Evolutionary conservation across 495 filamentous ascomycete species (phyloP).

Genomic region (Cenococcum geophilum): DNA sequence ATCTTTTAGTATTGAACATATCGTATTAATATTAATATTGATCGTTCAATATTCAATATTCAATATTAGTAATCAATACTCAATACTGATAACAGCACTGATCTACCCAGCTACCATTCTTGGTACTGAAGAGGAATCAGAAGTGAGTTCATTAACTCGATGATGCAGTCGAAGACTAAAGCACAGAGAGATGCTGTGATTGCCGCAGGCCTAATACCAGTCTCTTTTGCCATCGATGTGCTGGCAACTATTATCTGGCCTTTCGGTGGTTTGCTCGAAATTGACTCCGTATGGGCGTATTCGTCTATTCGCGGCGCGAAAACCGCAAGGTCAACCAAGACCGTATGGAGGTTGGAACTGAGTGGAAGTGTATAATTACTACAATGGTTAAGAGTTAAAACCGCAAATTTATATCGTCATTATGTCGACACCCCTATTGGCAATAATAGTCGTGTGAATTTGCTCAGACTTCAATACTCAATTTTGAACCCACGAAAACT

Average conservation of each 20-base stretch:
- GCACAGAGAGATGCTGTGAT: conserved; percentile 37
- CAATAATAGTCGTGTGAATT: too few relatives aligned
- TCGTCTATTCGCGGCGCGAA: conserved; percentile 37
- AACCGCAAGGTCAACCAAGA: conserved; percentile 31
- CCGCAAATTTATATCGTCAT: too few relatives aligned
- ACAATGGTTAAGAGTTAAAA: too few relatives aligned
- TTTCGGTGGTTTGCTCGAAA: conserved; percentile 36
- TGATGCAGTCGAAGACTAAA: conserved; percentile 37
- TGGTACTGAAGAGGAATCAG: conserved; percentile 29
- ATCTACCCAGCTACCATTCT: conserved; percentile 32
- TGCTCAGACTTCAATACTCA: too few relatives aligned
- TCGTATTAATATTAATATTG: too few relatives aligned
- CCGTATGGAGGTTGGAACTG: too few relatives aligned
- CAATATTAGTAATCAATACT: too few relatives aligned
- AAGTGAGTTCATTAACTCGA: conserved; percentile 36
- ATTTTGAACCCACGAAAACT: too few relatives aligned
- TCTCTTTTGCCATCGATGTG: conserved; percentile 35
- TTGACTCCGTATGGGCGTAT: conserved; percentile 37
- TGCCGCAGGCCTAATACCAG: conserved; percentile 36
- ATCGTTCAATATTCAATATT: too few relatives aligned
- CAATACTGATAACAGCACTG: conserved; percentile 36
- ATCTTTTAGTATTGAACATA: too few relatives aligned
- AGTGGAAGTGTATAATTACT: too few relatives aligned
- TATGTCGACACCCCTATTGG: too few relatives aligned
- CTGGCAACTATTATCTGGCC: conserved; percentile 36